These are phyloP conservation scores for Penicillium macrosclerotiorum DNA, from an alignment of 495 filamentous ascomycete species.

Conservation along the genomic window DNA sequence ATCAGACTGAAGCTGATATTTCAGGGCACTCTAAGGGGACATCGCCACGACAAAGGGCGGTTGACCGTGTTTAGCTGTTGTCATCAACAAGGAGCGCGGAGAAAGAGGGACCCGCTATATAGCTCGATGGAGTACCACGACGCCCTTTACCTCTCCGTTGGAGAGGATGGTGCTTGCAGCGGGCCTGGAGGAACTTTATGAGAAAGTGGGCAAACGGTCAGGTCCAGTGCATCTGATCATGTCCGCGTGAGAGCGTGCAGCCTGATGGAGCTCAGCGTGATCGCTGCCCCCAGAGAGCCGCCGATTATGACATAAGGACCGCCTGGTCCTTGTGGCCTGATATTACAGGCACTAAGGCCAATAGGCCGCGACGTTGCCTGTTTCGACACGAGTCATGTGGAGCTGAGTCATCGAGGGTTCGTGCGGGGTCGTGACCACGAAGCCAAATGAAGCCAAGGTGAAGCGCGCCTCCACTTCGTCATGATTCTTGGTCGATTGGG, in stretches of 20 bases:
- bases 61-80: neutral
- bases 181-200: constrained; percentile 1
- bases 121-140: neutral
- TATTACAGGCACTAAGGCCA: neutral
- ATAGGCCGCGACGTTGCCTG: neutral
- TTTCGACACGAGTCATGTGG: constrained; percentile 11
- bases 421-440: constrained; percentile 2
- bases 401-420: constrained; percentile 2
- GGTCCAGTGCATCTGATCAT: constrained; percentile 18
- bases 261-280: constrained; percentile 1
- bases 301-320: constrained; percentile 8
- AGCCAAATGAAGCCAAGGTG: neutral
- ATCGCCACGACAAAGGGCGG: constrained; percentile 24
- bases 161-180: no score
- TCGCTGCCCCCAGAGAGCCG: constrained; percentile 1
- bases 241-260: constrained; percentile 14
- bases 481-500: neutral
- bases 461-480: constrained; percentile 1
- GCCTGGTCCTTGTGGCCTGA: neutral
- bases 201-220: no score
- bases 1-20: constrained; percentile 10
- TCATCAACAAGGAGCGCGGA: neutral
- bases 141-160: neutral
- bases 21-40: constrained; percentile 3
- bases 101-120: neutral